Base-by-base conservation (phyloP, 345 rosid genomes). In the Eucalyptus decipiens region DNA sequence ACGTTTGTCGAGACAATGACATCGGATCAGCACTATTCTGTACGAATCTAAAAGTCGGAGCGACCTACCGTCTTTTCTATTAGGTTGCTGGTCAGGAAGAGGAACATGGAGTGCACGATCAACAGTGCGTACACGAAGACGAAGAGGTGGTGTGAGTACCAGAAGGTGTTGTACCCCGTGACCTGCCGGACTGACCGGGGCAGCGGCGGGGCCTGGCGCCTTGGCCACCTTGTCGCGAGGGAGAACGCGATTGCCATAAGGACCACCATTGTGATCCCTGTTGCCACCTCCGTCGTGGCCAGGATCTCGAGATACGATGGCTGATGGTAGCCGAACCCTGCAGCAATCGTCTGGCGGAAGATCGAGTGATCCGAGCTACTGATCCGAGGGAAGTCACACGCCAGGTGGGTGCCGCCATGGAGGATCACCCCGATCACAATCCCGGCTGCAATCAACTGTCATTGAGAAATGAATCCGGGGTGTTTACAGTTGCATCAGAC, bases 141-240 rank as follows among this genome's bases (percentile, higher is more conserved):
- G 87, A 95, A 92, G 42, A 94, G 88, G 88, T 95, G 96, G 92
- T 95, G 95, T 26, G 95, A 95, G 92, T 94, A 95, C 96, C 96
- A 94, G 67, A 95, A 95, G 11, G 93, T 87, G 52, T 95, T 93
- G 89, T 93, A 95, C 5, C 95, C 95, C 0, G 94, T 93, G 90
- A 95, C 91, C 47, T 67, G 89, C 19, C 94, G 90, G 45, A 94
- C 88, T 4, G 96, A 92, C 88, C 91, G 93, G 6, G 96, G 95
- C 9, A 94, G 93, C 1, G 87, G 80, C 4, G 90, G 80, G 17
- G 92, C 89, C 88, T 76, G 93, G n/a, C 95, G 93, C 34, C 95
- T 90, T 17, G 95, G 93, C 96, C 95, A 93, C 65, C 86, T 94
- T 28, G 95, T 95, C 12, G 96, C 96, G 1, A 95, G 92, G 83